Base-by-base conservation (phyloP, 257 asterid genomes). In the Knoxia roxburghii region DNA sequence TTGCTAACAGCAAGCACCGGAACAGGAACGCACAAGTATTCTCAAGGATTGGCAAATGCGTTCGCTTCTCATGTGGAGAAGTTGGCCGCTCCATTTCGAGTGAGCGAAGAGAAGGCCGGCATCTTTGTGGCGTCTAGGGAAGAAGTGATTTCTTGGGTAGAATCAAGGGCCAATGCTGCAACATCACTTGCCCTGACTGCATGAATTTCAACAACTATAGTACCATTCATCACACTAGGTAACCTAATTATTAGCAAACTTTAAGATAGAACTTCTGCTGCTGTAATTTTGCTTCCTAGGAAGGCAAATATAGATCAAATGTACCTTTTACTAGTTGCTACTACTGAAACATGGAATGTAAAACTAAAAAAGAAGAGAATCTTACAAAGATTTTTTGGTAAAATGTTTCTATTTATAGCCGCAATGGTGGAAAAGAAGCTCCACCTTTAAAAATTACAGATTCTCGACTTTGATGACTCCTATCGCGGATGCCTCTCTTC, bases 1-100 rank as follows among this genome's bases (percentile, higher is more conserved):
- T 27, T 90, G 71, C 80, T 90, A 50, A 80, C 91, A 0, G 98
- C 98, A 1, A 84, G 73, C 74, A 86, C 99, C 0, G 99, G 99
- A 30, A 77, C 95, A 0, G 99, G 99, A 11, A 85, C 89, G 39
- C 97, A 90, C 62, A 88, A 80, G 87, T 88, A 83, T 69, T 85
- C 96, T 10, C 93, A 85, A 60, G 97, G 96, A 2, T 70, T 88
- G 68, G 96, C 81, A 48, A 78, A 61, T 62, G 88, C 89, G 11
- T 88, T 91, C 14, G 97, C 89, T 24, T 73, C 84, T 52, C 96
- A 88, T 56, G 85, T 77, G 55, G 88, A 80, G 77, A 84, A 81
- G 67, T 68, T 94, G 37, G 86, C 83, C 5, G 99, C 84, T 20
- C 99, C 99, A 7, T 94, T 90, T 61, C 75, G 48, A n/a, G 80